These are phyloP conservation scores for Pneumocystis carinii DNA, from an alignment of 1,139 yeast species.

Conservation along the genomic window DNA sequence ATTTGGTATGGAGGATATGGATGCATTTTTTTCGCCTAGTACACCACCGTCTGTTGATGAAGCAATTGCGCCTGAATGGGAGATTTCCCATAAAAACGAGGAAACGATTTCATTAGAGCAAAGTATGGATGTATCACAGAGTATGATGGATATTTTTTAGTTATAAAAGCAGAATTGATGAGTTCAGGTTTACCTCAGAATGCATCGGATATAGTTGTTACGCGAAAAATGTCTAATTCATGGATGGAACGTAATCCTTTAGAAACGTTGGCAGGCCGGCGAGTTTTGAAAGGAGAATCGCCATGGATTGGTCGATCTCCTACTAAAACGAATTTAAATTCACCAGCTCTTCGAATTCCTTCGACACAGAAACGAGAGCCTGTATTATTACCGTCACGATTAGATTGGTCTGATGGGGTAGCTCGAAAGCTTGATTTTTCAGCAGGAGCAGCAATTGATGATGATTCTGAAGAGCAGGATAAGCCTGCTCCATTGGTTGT, in stretches of 20 bases:
- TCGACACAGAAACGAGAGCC: slow-evolving; percentile 7
- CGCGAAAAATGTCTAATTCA: neutral
- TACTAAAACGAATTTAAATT: slow-evolving; percentile 16
- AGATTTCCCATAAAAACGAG: neutral
- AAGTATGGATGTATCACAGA: slow-evolving; percentile 12
- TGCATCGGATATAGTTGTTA: neutral
- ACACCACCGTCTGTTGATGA: slow-evolving; percentile 6
- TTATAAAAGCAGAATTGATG: neutral
- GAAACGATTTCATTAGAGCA: slow-evolving; percentile 9
- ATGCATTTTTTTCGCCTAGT: slow-evolving; percentile 47
- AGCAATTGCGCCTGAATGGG: neutral
- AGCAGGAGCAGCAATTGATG: slow-evolving; percentile 1
- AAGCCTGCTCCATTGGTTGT: neutral
- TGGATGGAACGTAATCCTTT: slow-evolving; percentile 7
- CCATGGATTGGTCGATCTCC: slow-evolving; percentile 13
- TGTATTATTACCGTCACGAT: slow-evolving; percentile 4
- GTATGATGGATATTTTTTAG: neutral
- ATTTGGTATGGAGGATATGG: slow-evolving; percentile 64
- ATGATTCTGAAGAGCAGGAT: neutral
- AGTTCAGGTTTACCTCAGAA: neutral
- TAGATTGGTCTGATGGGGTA: slow-evolving; percentile 3
- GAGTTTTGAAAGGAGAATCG: slow-evolving; percentile 2
- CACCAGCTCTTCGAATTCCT: slow-evolving; percentile 17
- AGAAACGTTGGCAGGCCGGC: slow-evolving; percentile 2
- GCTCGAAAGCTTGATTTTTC: slow-evolving; percentile 12